Percentiles rank a stretch among this genome's conserved stretches.
Evolutionary conservation across 2,329 filamentous ascomycete genomes (phyloP).

Genomic region (Botryotinia narcissicola): DNA sequence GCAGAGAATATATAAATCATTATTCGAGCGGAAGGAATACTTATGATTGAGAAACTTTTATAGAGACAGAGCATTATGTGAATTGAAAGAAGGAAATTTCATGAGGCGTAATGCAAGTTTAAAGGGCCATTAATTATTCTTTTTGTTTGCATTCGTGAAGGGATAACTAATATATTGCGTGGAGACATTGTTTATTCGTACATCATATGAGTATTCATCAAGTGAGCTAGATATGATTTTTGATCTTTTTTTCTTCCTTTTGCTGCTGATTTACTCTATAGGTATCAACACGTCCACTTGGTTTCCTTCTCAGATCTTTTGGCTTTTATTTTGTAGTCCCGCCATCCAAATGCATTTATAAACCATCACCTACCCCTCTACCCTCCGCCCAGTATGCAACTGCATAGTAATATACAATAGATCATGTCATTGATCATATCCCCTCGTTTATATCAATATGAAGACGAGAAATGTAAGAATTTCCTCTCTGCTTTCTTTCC

Average conservation of each 20-base stretch:
- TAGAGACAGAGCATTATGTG: neutral
- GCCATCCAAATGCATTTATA: neutral
- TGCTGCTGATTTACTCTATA: conserved; percentile 35
- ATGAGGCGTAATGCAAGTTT: neutral
- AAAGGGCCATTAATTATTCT: neutral
- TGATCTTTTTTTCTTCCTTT: conserved; percentile 7
- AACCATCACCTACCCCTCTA: neutral
- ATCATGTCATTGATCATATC: conserved; percentile 17
- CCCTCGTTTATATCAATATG: neutral
- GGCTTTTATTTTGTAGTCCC: neutral
- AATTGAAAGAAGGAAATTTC: neutral
- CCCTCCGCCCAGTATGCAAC: conserved; percentile 16
- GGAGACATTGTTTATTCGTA: neutral
- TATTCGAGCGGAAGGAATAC: neutral
- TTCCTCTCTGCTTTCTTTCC: conserved; percentile 16
- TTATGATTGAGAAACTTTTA: too few species aligned
- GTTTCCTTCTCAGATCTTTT: conserved; percentile 8
- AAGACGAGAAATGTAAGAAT: neutral
- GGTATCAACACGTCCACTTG: conserved; percentile 33
- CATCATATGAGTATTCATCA: neutral
- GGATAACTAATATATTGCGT: neutral
- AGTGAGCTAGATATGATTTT: neutral
- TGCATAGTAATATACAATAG: conserved; percentile 30
- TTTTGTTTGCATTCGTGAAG: neutral
- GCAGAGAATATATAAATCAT: neutral